Evolutionary conservation across 805 yeast genomes (phyloP).

Genomic region (Candida adriatica): DNA sequence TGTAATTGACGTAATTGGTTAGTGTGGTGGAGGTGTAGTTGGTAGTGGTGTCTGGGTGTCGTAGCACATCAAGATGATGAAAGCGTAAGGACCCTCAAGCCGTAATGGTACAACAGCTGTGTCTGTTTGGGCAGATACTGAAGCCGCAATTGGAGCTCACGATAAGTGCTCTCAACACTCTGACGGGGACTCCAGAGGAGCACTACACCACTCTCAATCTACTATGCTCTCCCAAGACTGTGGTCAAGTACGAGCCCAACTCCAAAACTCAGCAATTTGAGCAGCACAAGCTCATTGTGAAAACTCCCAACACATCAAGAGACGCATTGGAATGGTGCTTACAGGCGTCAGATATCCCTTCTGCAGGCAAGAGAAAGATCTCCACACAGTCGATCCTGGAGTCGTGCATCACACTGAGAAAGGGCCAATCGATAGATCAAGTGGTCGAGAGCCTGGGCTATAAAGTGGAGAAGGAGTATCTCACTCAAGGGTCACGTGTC

Average conservation of each 20-base stretch:
- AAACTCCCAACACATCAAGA: constrained; percentile 9
- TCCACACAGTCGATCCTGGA: constrained; percentile 65
- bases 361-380: constrained; percentile 61
- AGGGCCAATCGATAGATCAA: constrained; percentile 27
- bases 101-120: constrained; percentile 26
- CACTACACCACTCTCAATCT: constrained; percentile 11
- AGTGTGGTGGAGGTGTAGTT: too few species aligned
- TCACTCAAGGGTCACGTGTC: constrained; percentile 55
- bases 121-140: constrained; percentile 16
- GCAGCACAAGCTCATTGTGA: constrained; percentile 20
- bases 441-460: constrained; percentile 66
- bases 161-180: constrained; percentile 16
- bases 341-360: constrained; percentile 65
- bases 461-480: constrained; percentile 51
- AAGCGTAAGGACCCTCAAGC: too few species aligned
- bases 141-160: constrained; percentile 14
- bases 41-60: too few species aligned
- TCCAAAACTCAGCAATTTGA: constrained; percentile 22
- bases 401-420: constrained; percentile 28
- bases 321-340: constrained; percentile 45
- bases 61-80: too few species aligned
- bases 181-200: constrained; percentile 16
- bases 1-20: too few species aligned
- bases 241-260: constrained; percentile 24
- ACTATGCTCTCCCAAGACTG: constrained; percentile 17